A percentile compares a stretch with the other conserved stretches of the same genome.
Conservation (phyloP, 2,329 filamentous ascomycete genomes). For the Alternaria brassicicola region DNA sequence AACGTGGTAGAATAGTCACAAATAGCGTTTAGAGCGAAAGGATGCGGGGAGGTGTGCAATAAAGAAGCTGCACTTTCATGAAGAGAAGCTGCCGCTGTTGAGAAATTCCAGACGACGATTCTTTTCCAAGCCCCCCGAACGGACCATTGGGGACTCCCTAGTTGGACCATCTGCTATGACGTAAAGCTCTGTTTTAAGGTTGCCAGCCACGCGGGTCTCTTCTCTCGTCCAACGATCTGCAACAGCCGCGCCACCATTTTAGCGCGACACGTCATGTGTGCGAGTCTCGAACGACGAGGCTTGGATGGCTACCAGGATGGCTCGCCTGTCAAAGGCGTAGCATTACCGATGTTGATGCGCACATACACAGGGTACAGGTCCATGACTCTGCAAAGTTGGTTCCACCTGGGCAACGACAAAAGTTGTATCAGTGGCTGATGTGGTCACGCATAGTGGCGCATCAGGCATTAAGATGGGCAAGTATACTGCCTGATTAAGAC, state of each 20-base stretch:
- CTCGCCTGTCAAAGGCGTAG: neutral
- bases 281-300: conserved; percentile 5
- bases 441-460: neutral
- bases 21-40: neutral
- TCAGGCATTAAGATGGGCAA: neutral
- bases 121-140: conserved; percentile 15
- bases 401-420: neutral
- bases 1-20: neutral
- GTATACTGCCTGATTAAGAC: neutral
- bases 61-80: neutral
- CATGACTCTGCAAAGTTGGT: neutral
- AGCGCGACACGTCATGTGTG: conserved; percentile 12
- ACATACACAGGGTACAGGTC: neutral
- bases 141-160: conserved; percentile 11
- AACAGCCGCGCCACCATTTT: conserved; percentile 16
- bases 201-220: conserved; percentile 16
- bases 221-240: conserved; percentile 22
- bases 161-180: conserved; percentile 19
- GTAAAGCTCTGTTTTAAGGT: conserved; percentile 25
- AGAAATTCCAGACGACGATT: conserved; percentile 3
- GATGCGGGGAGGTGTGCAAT: neutral
- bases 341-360: neutral
- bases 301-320: neutral
- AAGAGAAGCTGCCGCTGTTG: neutral
- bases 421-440: neutral